These are phyloP conservation scores for Nidularia pulvinata DNA, from an alignment of 768 basidiomycete genomes.

Conservation along the genomic window DNA sequence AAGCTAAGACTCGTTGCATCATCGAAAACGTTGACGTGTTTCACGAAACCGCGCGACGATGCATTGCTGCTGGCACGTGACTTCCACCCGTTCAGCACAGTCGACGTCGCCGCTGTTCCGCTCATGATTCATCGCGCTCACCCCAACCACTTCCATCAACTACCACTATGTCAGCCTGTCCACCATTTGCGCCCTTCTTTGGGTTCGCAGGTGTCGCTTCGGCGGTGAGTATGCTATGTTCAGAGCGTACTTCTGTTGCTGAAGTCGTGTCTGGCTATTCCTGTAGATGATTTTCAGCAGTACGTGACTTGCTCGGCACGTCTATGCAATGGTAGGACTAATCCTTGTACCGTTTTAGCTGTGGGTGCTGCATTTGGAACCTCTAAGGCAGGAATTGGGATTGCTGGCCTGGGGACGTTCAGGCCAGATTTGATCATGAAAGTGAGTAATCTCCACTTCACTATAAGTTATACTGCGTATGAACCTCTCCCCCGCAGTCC, in stretches of 20 bases:
- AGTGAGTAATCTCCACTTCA: slow-evolving; percentile 37
- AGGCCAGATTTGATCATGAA: slow-evolving; percentile 99
- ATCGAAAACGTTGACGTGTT: too few relatives aligned
- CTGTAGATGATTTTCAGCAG: slow-evolving; percentile 94
- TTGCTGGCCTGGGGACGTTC: slow-evolving; percentile 92
- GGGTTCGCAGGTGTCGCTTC: slow-evolving; percentile 97
- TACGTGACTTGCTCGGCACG: slow-evolving; percentile 37
- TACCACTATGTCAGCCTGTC: slow-evolving; percentile 64
- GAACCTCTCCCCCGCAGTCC: slow-evolving; percentile 47
- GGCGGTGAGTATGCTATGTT: slow-evolving; percentile 55
- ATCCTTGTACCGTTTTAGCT: slow-evolving; percentile 40
- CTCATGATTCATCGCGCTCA: background rate
- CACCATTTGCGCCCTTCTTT: slow-evolving; percentile 97
- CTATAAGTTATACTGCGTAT: background rate
- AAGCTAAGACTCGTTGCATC: too few relatives aligned
- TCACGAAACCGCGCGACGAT: too few relatives aligned
- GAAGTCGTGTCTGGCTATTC: background rate
- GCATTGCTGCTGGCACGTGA: background rate
- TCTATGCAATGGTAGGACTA: too few relatives aligned
- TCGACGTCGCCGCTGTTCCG: background rate
- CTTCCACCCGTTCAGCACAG: background rate
- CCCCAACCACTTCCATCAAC: background rate
- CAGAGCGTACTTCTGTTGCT: too few relatives aligned
- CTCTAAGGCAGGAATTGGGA: slow-evolving; percentile 95
- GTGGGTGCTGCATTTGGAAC: slow-evolving; percentile 97